Evolutionary conservation across 2,329 filamentous ascomycete genomes (phyloP).

Genomic region (Cordyceps javanica): DNA sequence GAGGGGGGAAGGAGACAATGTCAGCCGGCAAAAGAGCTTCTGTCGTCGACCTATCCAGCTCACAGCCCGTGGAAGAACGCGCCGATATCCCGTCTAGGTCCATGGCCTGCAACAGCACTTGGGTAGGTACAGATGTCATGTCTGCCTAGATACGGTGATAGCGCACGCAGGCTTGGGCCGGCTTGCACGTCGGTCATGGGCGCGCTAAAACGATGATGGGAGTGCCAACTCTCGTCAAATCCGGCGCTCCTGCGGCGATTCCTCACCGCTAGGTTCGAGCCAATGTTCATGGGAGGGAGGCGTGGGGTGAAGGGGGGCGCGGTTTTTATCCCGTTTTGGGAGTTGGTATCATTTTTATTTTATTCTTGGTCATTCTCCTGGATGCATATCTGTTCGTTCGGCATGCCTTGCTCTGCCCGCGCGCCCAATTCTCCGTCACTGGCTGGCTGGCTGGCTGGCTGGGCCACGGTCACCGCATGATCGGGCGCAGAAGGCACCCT

Average conservation of each 20-base stretch:
- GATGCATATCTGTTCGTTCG: too few species aligned
- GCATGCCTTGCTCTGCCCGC: too few species aligned
- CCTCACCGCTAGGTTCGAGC: neutral
- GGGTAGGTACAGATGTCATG: neutral
- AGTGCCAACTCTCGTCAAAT: too few species aligned
- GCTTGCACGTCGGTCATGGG: too few species aligned
- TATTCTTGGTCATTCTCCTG: neutral
- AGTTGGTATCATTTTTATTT: neutral
- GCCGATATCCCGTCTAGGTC: neutral
- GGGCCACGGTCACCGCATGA: neutral
- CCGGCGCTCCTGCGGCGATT: neutral
- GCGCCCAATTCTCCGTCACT: neutral
- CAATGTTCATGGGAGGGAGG: too few species aligned
- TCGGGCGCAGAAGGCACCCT: slow-evolving; percentile 4
- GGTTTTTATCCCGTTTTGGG: neutral
- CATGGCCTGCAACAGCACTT: too few species aligned
- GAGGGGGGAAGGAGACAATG: neutral
- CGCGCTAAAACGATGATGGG: too few species aligned
- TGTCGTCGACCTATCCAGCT: neutral
- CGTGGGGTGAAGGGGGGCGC: neutral
- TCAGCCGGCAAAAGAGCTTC: neutral
- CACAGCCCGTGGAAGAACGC: neutral
- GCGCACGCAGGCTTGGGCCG: neutral
- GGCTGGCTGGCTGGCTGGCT: neutral
- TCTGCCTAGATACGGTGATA: neutral